These are phyloP conservation scores for Emergomyces orientalis DNA, from an alignment of 2,329 filamentous ascomycete genomes.

Conservation along the genomic window DNA sequence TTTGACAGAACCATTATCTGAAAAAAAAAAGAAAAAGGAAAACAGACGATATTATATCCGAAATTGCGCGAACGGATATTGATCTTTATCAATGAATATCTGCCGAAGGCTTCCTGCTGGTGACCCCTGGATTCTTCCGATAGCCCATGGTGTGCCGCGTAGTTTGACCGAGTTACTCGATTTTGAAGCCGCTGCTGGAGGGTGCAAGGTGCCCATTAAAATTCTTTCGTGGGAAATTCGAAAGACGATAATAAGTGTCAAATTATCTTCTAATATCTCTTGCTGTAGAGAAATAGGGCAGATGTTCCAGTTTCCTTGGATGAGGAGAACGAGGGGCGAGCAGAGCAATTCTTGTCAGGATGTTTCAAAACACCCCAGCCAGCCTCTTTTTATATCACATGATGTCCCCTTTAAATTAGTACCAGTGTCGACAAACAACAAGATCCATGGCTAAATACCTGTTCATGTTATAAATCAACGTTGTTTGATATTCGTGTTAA, in stretches of 20 bases:
- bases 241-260: not conserved
- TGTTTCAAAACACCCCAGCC: slow-evolving; percentile 10
- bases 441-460: no score
- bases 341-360: not conserved
- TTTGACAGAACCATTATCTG: not conserved
- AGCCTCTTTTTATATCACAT: slow-evolving; percentile 12
- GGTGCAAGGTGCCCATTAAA: not conserved
- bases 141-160: not conserved
- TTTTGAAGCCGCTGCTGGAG: not conserved
- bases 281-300: not conserved
- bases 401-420: slow-evolving; percentile 11
- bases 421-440: not conserved
- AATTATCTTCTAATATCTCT: not conserved
- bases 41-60: no score
- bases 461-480: not conserved
- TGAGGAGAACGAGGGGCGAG: not conserved
- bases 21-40: no score
- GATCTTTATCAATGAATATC: not conserved
- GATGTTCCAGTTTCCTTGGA: not conserved
- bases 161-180: not conserved
- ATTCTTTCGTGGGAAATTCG: not conserved
- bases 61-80: no score
- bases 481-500: not conserved
- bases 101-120: no score
- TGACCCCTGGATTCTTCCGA: not conserved